These are phyloP conservation scores for Nannizziopsis arthrosporioides DNA, from an alignment of 2,329 filamentous ascomycete genomes.

Conservation along the genomic window DNA sequence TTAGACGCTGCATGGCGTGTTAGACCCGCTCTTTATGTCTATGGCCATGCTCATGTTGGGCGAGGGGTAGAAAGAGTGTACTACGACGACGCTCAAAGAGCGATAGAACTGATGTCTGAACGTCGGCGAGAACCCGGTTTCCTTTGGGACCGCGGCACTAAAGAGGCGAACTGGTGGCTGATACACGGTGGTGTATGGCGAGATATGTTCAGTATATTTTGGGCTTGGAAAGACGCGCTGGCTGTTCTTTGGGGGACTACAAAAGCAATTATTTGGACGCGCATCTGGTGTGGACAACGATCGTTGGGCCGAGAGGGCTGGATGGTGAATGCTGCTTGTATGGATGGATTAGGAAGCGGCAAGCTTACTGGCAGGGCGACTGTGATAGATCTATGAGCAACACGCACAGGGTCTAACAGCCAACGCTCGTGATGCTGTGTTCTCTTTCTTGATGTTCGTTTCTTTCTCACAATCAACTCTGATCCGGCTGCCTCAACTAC, in stretches of 20 bases:
- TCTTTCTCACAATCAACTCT: not conserved
- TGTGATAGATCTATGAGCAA: constrained; percentile 23
- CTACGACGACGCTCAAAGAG: constrained; percentile 62
- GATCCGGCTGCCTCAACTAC: too few species aligned
- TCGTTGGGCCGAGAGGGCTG: constrained; percentile 26
- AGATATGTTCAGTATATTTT: constrained; percentile 12
- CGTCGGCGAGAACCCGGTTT: constrained; percentile 24
- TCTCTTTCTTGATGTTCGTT: too few species aligned
- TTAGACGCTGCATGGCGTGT: constrained; percentile 63
- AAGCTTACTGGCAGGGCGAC: constrained; percentile 28
- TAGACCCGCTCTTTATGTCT: constrained; percentile 64
- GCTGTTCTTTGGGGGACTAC: constrained; percentile 43
- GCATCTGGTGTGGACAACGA: constrained; percentile 45
- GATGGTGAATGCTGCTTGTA: constrained; percentile 50
- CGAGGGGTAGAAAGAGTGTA: constrained; percentile 57
- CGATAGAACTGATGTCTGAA: constrained; percentile 55
- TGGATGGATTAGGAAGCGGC: constrained; percentile 25
- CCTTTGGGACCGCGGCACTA: constrained; percentile 15
- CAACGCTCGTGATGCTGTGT: not conserved
- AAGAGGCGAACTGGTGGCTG: constrained; percentile 8
- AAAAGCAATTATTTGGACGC: constrained; percentile 48
- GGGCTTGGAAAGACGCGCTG: constrained; percentile 42
- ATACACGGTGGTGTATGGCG: constrained; percentile 9
- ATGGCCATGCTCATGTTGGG: constrained; percentile 72
- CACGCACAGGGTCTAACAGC: not conserved